These are phyloP conservation scores for Chaetomium olivaceum DNA, from an alignment of 2,329 filamentous ascomycete genomes.

Conservation along the genomic window DNA sequence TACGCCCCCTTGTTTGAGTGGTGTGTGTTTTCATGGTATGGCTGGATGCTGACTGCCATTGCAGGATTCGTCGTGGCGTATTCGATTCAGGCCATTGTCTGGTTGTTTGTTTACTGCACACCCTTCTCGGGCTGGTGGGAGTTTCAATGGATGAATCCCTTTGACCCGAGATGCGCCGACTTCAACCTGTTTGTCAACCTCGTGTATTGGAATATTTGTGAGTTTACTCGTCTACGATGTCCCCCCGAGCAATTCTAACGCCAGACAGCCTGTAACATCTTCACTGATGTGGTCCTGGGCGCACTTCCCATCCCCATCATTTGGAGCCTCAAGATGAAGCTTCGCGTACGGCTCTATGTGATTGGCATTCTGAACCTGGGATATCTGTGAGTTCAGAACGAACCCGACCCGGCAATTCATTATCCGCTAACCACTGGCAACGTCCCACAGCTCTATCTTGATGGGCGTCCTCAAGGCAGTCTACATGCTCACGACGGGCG, in stretches of 20 bases:
- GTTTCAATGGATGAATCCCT: conserved; percentile 22
- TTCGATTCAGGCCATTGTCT: conserved; percentile 15
- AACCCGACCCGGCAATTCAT: no score
- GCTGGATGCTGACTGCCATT: not conserved
- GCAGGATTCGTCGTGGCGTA: conserved; percentile 18
- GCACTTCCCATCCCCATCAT: conserved; percentile 22
- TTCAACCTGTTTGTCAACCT: conserved; percentile 17
- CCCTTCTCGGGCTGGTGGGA: conserved; percentile 22
- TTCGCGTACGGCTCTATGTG: conserved; percentile 15
- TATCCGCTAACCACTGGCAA: not conserved
- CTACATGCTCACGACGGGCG: conserved; percentile 18
- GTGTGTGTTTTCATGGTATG: not conserved
- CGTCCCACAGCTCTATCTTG: conserved; percentile 7
- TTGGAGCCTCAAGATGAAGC: conserved; percentile 18
- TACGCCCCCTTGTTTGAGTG: not conserved
- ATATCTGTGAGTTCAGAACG: conserved; percentile 15
- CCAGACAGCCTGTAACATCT: conserved; percentile 18
- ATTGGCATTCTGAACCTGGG: conserved; percentile 22
- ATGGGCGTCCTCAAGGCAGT: conserved; percentile 21
- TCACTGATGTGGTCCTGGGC: conserved; percentile 20
- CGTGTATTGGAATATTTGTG: conserved; percentile 19
- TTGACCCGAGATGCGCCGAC: conserved; percentile 12
- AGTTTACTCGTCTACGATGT: not conserved
- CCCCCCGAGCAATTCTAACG: not conserved
- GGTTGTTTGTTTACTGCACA: conserved; percentile 21